Percentiles rank a stretch among this genome's conserved stretches.
phyloP scores from a whole-genome alignment of 2,329 filamentous ascomycete genomes.

The Daldinia sp. region DNA sequence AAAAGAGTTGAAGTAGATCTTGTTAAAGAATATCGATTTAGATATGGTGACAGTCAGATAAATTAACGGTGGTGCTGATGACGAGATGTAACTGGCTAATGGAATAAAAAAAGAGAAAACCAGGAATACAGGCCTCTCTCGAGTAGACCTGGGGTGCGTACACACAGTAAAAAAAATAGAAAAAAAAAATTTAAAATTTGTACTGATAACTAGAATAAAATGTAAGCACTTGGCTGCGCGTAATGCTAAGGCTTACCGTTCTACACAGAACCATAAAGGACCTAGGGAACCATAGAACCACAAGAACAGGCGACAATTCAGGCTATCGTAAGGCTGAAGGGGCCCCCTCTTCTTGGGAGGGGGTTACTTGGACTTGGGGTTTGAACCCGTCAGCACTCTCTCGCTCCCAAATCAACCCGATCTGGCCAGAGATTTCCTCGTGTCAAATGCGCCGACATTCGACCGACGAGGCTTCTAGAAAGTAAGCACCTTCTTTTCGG shows the following conservation, averaged over 20 bases:
- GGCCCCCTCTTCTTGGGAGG: not conserved
- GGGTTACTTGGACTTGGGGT: not conserved
- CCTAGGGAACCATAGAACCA: not conserved
- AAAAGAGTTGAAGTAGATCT: slow-evolving; percentile 11
- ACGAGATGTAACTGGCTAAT: not conserved
- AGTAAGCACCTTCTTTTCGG: slow-evolving; percentile 35
- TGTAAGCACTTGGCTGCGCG: not conserved
- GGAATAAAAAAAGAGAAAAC: not conserved
- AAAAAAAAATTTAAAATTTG: no score
- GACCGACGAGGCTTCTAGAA: slow-evolving; percentile 14
- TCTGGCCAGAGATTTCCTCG: not conserved
- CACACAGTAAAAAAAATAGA: not conserved
- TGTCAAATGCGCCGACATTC: slow-evolving; percentile 23
- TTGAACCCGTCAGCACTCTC: slow-evolving; percentile 4
- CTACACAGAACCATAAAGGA: not conserved
- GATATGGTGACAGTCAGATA: not conserved
- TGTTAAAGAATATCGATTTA: slow-evolving; percentile 1
- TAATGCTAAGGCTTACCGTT: not conserved
- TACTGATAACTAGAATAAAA: not conserved
- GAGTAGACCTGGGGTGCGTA: not conserved
- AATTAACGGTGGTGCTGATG: not conserved
- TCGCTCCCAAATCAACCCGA: not conserved
- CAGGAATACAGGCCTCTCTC: not conserved
- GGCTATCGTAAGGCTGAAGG: slow-evolving; percentile 4
- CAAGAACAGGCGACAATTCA: not conserved